Evolutionary conservation across 2,329 filamentous ascomycete species (phyloP), one percentile per base, ranked within the genome.

Genomic region (Cucurbitaria berberidis): DNA sequence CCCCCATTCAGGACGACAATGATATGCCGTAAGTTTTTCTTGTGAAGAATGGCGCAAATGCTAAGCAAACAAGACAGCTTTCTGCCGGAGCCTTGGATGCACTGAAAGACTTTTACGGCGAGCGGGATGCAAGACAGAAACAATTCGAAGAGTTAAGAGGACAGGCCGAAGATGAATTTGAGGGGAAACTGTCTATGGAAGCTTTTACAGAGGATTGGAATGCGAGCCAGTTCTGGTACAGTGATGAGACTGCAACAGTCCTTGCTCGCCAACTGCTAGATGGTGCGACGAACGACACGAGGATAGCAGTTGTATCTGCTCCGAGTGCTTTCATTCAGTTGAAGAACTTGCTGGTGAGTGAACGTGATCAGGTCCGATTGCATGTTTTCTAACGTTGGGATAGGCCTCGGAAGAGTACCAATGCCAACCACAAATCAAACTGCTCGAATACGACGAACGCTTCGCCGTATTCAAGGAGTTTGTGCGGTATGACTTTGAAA

Each of bases 141-240:
- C 82, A 84, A 45, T 91, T 93, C 61, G 85, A 89, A 70, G 82
- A 86, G 57, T 78, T 93, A 46, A 86, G 86, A 74, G 77, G 78
- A 10, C 78, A 81, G 30, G 85, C 86, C 1, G 87, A 89, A 67
- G 77, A 82, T 41, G 79, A 82, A 13, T 80, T 81, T 53, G 72
- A 77, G 10, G 70, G 73, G 19, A 74, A 74, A 40, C 62, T 84
- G 29, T 82, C 76, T 35, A 93, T 93, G 84, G 85, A 89, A 26
- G 78, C 83, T 1, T 95, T 93, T 66, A 80, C 81, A 1, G 90
- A 93, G 74, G 88, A 93, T 73, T 95, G 90, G 90, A 90, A 93
- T 68, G 84, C 88, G 67, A 89, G 85, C 57, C 90, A 93, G 75
- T 95, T 95, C 68, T 95, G 90, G 90, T 91, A 91, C 70, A 86